These are phyloP conservation scores for Penicillium thymicola DNA, from an alignment of 2,329 filamentous ascomycete genomes.

Conservation along the genomic window DNA sequence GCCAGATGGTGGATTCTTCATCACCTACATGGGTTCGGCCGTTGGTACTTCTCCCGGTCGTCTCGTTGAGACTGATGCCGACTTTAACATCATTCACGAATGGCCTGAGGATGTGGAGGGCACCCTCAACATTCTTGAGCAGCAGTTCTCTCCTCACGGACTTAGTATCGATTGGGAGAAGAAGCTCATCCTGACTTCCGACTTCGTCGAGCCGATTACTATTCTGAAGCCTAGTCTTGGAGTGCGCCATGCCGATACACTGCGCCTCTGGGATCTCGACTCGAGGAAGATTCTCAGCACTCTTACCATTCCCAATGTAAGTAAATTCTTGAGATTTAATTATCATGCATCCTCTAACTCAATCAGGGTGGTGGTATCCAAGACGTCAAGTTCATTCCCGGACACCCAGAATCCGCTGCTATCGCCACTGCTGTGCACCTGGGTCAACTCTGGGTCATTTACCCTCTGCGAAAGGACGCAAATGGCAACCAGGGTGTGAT, in stretches of 20 bases:
- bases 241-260: slow-evolving; percentile 55
- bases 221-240: slow-evolving; percentile 59
- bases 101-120: slow-evolving; percentile 57
- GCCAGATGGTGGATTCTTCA: slow-evolving; percentile 59
- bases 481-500: slow-evolving; percentile 57
- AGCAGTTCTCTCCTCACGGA: slow-evolving; percentile 62
- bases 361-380: slow-evolving; percentile 56
- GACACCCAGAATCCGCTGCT: slow-evolving; percentile 56
- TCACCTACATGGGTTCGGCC: slow-evolving; percentile 61
- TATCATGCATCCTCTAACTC: neutral
- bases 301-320: slow-evolving; percentile 57
- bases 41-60: slow-evolving; percentile 58
- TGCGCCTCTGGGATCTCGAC: slow-evolving; percentile 58
- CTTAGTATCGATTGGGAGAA: slow-evolving; percentile 57
- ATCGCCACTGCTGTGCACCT: slow-evolving; percentile 59
- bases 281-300: slow-evolving; percentile 57
- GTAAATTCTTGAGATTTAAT: slow-evolving; percentile 2
- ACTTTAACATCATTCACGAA: slow-evolving; percentile 61
- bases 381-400: slow-evolving; percentile 64
- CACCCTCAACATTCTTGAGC: slow-evolving; percentile 55
- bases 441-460: slow-evolving; percentile 64
- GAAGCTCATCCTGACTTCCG: slow-evolving; percentile 58
- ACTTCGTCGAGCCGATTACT: slow-evolving; percentile 61
- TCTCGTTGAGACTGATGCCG: slow-evolving; percentile 58
- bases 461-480: slow-evolving; percentile 56